These are phyloP conservation scores for Luvunga scandens DNA, from an alignment of 345 rosid species.

Conservation along the genomic window DNA sequence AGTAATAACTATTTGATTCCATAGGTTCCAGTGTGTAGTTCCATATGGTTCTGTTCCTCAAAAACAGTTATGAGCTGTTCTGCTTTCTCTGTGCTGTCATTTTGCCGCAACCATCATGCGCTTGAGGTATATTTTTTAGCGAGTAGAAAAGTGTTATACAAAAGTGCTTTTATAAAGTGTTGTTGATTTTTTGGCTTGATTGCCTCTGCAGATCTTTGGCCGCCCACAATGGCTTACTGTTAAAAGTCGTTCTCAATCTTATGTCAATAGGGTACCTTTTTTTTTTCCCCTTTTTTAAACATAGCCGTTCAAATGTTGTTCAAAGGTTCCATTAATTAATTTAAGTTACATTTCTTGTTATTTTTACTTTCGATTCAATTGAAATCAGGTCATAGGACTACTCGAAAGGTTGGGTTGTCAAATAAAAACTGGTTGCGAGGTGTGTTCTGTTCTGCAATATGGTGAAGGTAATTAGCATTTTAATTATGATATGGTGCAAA, in stretches of 20 bases:
- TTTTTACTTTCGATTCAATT: too few species aligned
- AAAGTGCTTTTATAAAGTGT: too few species aligned
- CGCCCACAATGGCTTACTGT: constrained; percentile 94
- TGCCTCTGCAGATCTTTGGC: constrained; percentile 57
- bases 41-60: constrained; percentile 82
- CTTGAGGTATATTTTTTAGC: constrained; percentile 57
- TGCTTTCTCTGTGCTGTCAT: constrained; percentile 79
- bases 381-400: constrained; percentile 55
- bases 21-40: constrained; percentile 83
- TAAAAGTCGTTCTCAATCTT: constrained; percentile 57
- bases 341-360: too few species aligned
- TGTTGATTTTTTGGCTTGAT: neutral
- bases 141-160: neutral
- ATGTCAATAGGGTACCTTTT: constrained; percentile 54
- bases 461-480: constrained; percentile 46
- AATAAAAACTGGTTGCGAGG: constrained; percentile 58
- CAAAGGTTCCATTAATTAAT: too few species aligned
- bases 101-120: constrained; percentile 78
- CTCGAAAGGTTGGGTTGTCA: constrained; percentile 61
- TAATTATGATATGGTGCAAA: neutral
- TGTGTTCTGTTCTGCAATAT: constrained; percentile 44
- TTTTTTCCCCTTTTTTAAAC: too few species aligned
- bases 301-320: too few species aligned
- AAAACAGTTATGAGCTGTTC: constrained; percentile 76
- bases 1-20: neutral